Evolutionary conservation across 768 basidiomycete species (phyloP).

Genomic region (Tylopilus plumbeoviolaceoides): DNA sequence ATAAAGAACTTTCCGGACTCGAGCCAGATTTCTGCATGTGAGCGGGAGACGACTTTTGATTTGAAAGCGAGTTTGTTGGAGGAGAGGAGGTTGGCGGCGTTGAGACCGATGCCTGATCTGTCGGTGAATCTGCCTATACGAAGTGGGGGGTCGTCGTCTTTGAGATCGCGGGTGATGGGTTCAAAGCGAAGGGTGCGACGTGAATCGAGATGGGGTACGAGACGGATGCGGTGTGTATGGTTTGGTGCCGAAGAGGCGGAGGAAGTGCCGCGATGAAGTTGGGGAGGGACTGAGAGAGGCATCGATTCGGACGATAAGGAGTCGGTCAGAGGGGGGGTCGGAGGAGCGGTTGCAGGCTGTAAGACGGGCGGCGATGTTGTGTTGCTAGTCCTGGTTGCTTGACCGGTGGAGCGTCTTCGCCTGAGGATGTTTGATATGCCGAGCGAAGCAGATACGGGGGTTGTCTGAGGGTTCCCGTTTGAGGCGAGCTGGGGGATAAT

Average conservation of each 20-base stretch:
- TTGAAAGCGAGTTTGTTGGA: constrained; percentile 91
- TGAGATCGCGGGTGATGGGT: constrained; percentile 83
- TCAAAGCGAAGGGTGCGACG: constrained; percentile 89
- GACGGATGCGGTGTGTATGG: constrained; percentile 71
- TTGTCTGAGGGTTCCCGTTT: constrained; percentile 24
- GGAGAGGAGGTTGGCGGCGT: constrained; percentile 62
- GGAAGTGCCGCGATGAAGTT: constrained; percentile 17
- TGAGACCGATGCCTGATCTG: constrained; percentile 61
- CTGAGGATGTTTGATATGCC: constrained; percentile 63
- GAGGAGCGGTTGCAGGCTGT: constrained; percentile 9
- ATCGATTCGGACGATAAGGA: neutral
- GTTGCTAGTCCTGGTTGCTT: constrained; percentile 27
- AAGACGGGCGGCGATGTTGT: constrained; percentile 11
- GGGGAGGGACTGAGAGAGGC: constrained; percentile 22
- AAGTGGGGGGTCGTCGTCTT: constrained; percentile 61
- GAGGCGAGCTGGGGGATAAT: constrained; percentile 34
- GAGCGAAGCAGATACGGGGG: constrained; percentile 29
- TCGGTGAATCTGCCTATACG: constrained; percentile 96
- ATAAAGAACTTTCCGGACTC: constrained; percentile 75
- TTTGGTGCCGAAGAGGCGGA: constrained; percentile 15
- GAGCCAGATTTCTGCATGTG: constrained; percentile 94
- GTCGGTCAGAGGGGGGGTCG: constrained; percentile 16
- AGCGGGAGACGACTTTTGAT: constrained; percentile 90
- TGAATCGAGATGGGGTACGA: constrained; percentile 93
- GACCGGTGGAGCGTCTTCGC: constrained; percentile 61